Percentiles rank a stretch among this genome's conserved stretches.
Conservation (phyloP, 129 eudicot genomes). For the Glebionis coronaria region DNA sequence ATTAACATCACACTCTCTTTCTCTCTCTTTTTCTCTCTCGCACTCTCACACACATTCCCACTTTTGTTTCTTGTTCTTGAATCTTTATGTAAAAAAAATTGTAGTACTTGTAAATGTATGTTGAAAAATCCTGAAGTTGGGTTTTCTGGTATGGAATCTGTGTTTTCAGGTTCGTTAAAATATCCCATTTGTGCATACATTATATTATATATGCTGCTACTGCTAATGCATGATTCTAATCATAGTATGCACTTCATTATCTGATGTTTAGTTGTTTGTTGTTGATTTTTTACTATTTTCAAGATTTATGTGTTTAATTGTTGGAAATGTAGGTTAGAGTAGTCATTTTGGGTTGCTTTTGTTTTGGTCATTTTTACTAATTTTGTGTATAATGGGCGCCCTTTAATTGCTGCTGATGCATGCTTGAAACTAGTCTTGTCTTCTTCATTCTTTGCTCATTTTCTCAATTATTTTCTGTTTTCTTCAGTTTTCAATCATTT, state of each 20-base stretch:
- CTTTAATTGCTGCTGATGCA: conserved; percentile 11
- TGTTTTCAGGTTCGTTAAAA: conserved; percentile 36
- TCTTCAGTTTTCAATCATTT: not conserved
- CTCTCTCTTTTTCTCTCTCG: not conserved
- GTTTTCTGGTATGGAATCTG: conserved; percentile 42
- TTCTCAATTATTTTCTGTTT: conserved; percentile 4
- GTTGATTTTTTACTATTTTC: not conserved
- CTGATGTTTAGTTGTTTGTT: not conserved
- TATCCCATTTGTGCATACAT: conserved; percentile 3
- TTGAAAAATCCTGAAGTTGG: conserved; percentile 38
- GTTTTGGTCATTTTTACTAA: not conserved
- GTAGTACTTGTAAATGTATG: conserved; percentile 26
- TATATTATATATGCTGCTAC: conserved; percentile 12
- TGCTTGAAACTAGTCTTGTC: conserved; percentile 16
- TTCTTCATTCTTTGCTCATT: conserved; percentile 7
- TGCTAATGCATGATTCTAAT: conserved; percentile 25
- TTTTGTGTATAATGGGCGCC: not conserved
- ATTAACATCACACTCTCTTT: too few relatives aligned
- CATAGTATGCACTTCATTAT: conserved; percentile 3
- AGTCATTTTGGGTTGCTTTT: not conserved
- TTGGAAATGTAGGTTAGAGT: conserved; percentile 22
- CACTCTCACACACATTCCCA: conserved; percentile 6
- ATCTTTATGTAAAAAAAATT: conserved; percentile 17
- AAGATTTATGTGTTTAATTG: conserved; percentile 17
- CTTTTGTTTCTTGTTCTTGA: conserved; percentile 15